Conservation (phyloP, 2,329 filamentous ascomycete genomes). For the Epichloe sibirici region DNA sequence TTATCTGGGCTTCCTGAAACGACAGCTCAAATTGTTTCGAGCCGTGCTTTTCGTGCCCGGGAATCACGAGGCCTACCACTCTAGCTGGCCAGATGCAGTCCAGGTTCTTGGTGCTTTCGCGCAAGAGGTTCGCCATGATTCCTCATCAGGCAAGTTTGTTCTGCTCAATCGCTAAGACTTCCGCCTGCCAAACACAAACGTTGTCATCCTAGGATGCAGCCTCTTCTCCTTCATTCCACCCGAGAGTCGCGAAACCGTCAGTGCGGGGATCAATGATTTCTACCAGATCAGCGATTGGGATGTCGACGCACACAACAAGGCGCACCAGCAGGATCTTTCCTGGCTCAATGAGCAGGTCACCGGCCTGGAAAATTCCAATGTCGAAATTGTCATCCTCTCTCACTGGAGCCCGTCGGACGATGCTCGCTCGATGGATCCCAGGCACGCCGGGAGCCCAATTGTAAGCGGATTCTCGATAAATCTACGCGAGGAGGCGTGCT, state of each 20-base stretch:
- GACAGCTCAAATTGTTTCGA: slow-evolving; percentile 35
- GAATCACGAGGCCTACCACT: slow-evolving; percentile 43
- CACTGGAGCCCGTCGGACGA: slow-evolving; percentile 30
- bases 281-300: slow-evolving; percentile 31
- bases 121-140: slow-evolving; percentile 11
- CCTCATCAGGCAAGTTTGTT: slow-evolving; percentile 24
- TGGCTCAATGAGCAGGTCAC: slow-evolving; percentile 30
- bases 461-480: slow-evolving; percentile 27
- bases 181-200: slow-evolving; percentile 12
- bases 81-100: slow-evolving; percentile 22
- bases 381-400: slow-evolving; percentile 25
- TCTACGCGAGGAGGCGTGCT: slow-evolving; percentile 23
- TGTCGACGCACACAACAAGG: slow-evolving; percentile 22
- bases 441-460: slow-evolving; percentile 18
- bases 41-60: slow-evolving; percentile 40
- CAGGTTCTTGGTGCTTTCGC: slow-evolving; percentile 20
- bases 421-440: slow-evolving; percentile 20
- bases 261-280: slow-evolving; percentile 38
- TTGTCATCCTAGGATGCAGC: slow-evolving; percentile 24
- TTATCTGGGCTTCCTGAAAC: slow-evolving; percentile 30
- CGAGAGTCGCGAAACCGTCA: slow-evolving; percentile 24
- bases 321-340: slow-evolving; percentile 25
- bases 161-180: slow-evolving; percentile 23
- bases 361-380: slow-evolving; percentile 9
- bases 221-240: slow-evolving; percentile 36